Conservation (phyloP, 2,329 filamentous ascomycete genomes). For the Alternaria brassicae region DNA sequence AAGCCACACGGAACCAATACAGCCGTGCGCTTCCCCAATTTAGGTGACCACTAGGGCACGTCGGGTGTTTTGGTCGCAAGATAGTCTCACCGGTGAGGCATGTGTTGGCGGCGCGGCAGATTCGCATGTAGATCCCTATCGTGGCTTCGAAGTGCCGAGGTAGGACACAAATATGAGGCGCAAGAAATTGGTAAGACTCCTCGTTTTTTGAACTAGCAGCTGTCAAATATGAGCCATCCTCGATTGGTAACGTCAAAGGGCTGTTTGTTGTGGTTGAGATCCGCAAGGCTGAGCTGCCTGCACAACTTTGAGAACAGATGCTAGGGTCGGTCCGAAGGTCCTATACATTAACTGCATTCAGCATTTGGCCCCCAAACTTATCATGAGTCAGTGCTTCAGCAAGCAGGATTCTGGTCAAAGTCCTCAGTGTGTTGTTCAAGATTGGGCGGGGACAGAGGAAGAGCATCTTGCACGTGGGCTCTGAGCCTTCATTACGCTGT, state of each 20-base stretch:
- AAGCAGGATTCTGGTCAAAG: not conserved
- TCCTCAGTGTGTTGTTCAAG: not conserved
- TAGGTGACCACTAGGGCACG: constrained; percentile 5
- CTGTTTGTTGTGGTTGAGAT: not conserved
- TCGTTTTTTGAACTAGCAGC: not conserved
- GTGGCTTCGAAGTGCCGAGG: not conserved
- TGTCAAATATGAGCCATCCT: not conserved
- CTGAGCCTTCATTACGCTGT: constrained; percentile 20
- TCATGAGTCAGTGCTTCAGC: not conserved
- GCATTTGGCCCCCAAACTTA: not conserved
- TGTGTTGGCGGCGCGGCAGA: not conserved
- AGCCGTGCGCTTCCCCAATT: constrained; percentile 1
- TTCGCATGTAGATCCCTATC: not conserved
- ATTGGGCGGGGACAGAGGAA: not conserved
- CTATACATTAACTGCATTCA: not conserved
- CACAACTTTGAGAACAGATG: not conserved
- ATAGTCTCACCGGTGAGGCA: constrained; percentile 8
- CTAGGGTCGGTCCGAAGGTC: not conserved
- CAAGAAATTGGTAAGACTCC: not conserved
- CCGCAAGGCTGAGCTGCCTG: not conserved
- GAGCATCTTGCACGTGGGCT: constrained; percentile 13
- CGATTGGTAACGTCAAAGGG: not conserved
- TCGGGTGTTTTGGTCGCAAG: constrained; percentile 3
- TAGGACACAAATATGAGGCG: not conserved
- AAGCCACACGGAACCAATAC: not conserved